Conservation (phyloP, 768 basidiomycete genomes). For the Leccinum uliginosum region DNA sequence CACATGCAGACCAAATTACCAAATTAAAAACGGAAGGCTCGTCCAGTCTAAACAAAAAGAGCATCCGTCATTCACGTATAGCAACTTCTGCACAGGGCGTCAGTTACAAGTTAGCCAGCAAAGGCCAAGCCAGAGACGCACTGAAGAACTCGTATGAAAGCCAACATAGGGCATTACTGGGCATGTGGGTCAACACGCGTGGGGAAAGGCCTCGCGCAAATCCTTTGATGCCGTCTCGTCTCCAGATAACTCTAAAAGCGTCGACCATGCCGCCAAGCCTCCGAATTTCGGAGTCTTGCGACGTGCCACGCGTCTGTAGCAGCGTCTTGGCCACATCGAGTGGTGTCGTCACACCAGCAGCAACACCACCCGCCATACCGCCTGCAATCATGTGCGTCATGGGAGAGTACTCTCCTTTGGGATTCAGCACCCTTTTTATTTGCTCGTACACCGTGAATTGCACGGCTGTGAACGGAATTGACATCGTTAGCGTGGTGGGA, state of each 20-base stretch:
- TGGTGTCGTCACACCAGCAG: conserved; percentile 93
- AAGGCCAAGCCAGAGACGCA: conserved; percentile 41
- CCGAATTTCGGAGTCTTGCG: conserved; percentile 80
- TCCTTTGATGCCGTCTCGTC: conserved; percentile 78
- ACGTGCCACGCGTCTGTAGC: conserved; percentile 90
- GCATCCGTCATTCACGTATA: conserved; percentile 43
- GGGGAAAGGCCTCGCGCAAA: conserved; percentile 87
- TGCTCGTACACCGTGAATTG: conserved; percentile 98
- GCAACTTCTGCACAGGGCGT: conserved; percentile 48
- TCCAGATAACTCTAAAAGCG: conserved; percentile 86
- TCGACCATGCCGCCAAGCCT: conserved; percentile 79
- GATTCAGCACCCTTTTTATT: conserved; percentile 82
- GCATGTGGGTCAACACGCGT: conserved; percentile 91
- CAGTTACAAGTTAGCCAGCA: conserved; percentile 1
- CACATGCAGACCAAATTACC: neutral
- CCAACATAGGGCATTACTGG: conserved; percentile 97
- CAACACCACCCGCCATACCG: conserved; percentile 88
- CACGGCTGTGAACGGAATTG: conserved; percentile 96
- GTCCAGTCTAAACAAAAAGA: conserved; percentile 15
- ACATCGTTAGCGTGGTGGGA: conserved; percentile 95
- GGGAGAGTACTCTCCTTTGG: conserved; percentile 86
- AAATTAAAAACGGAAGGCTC: conserved; percentile 2
- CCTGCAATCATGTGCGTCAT: conserved; percentile 88
- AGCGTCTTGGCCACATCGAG: conserved; percentile 98
- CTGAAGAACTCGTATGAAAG: conserved; percentile 98